Conservation (phyloP, 75 land plant genomes). For the Picea sitchensis region DNA sequence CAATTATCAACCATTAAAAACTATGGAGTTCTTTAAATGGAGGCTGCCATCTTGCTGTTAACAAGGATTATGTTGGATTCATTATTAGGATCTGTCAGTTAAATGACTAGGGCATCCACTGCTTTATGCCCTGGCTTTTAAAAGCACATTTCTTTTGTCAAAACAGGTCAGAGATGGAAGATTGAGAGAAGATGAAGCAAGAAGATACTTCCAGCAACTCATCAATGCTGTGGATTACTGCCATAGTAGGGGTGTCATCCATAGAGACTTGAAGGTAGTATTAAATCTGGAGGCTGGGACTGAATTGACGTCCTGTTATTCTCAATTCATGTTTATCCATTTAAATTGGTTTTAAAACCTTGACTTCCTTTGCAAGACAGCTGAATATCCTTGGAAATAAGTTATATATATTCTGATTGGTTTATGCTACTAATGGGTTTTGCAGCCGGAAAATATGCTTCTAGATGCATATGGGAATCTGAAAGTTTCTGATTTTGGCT, state of each 20-base stretch:
- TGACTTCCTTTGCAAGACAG: neutral
- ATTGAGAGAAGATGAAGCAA: slow-evolving; percentile 38
- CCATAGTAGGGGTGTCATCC: slow-evolving; percentile 48
- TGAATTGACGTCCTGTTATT: neutral
- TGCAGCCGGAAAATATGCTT: slow-evolving; percentile 78
- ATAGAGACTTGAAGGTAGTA: slow-evolving; percentile 41
- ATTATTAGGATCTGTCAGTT: neutral
- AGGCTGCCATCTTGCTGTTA: neutral
- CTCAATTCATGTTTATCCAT: neutral
- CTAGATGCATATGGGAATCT: slow-evolving; percentile 57
- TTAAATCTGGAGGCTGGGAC: neutral
- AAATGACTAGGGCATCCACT: neutral
- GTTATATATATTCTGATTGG: neutral
- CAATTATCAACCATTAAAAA: neutral
- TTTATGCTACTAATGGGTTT: neutral
- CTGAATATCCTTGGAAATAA: neutral
- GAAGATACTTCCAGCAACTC: slow-evolving; percentile 42
- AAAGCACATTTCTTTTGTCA: neutral
- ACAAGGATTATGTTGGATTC: neutral
- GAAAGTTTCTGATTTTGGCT: slow-evolving; percentile 77
- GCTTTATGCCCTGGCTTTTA: neutral
- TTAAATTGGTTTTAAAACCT: neutral
- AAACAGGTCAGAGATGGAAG: slow-evolving; percentile 24
- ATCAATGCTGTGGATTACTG: slow-evolving; percentile 46
- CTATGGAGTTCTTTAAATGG: neutral